These are phyloP conservation scores for Cyberlindnera maritima DNA, from an alignment of 805 yeast genomes.

Conservation along the genomic window DNA sequence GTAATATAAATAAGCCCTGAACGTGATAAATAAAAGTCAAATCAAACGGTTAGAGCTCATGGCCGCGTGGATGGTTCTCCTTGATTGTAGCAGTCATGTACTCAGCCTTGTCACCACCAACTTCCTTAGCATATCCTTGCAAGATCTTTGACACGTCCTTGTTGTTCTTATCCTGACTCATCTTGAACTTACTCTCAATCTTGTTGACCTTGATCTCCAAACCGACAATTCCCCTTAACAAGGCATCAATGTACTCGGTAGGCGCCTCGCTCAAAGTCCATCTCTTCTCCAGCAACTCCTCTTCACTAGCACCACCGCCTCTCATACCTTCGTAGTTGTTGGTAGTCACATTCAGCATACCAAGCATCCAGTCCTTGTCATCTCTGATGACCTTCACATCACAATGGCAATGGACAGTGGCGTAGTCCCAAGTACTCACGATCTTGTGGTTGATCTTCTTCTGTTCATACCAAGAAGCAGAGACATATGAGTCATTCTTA, in stretches of 20 bases:
- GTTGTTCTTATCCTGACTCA: conserved; percentile 47
- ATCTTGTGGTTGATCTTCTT: conserved; percentile 55
- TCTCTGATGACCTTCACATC: conserved; percentile 42
- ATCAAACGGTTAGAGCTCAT: background rate
- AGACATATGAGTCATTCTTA: conserved; percentile 44
- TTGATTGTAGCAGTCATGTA: conserved; percentile 12
- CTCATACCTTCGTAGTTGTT: conserved; percentile 45
- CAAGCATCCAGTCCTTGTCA: conserved; percentile 43
- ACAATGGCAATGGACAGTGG: conserved; percentile 55
- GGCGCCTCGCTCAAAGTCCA: conserved; percentile 65
- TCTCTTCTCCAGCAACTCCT: conserved; percentile 25
- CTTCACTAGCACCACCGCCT: conserved; percentile 20
- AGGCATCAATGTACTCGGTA: conserved; percentile 38
- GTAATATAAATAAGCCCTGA: background rate
- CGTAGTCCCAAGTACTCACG: conserved; percentile 74
- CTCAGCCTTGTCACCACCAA: conserved; percentile 27
- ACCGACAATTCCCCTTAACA: conserved; percentile 53
- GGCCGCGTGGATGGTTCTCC: conserved; percentile 12
- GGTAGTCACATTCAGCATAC: conserved; percentile 43
- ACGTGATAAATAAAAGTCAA: background rate
- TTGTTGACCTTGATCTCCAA: conserved; percentile 47
- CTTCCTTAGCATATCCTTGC: conserved; percentile 43
- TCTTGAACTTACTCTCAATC: conserved; percentile 53
- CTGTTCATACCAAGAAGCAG: conserved; percentile 58
- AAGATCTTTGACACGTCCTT: conserved; percentile 52